phyloP scores from a whole-genome alignment of 768 basidiomycete species.

The Holtermanniella nyarrowii region DNA sequence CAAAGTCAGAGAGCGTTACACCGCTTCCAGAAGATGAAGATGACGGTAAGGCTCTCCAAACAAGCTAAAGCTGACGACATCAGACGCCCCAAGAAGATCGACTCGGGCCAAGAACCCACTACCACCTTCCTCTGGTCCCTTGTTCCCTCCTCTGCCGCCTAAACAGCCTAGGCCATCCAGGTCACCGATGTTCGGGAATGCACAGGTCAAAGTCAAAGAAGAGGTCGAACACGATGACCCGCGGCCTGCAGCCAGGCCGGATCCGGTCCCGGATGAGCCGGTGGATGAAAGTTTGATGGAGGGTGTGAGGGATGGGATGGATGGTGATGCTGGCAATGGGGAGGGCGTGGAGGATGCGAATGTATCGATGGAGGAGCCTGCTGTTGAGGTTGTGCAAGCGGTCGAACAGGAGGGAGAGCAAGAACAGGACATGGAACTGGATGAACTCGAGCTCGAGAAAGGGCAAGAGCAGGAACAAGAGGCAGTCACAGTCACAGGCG shows the following conservation, averaged over 20 bases:
- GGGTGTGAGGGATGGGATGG: too few species aligned
- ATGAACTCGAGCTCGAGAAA: background rate
- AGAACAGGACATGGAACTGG: constrained; percentile 1
- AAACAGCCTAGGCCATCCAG: constrained; percentile 43
- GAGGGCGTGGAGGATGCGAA: constrained; percentile 42
- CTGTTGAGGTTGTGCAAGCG: constrained; percentile 61
- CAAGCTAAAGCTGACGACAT: background rate
- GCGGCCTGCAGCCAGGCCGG: constrained; percentile 13
- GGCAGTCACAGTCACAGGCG: too few species aligned
- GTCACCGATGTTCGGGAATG: constrained; percentile 36
- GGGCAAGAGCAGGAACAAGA: background rate
- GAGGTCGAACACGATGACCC: constrained; percentile 40
- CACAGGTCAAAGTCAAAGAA: constrained; percentile 42
- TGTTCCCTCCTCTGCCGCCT: constrained; percentile 37
- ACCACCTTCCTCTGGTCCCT: constrained; percentile 50
- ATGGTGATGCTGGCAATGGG: constrained; percentile 17
- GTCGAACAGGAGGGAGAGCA: constrained; percentile 50
- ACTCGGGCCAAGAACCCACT: constrained; percentile 42
- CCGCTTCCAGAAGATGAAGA: constrained; percentile 22
- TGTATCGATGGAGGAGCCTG: constrained; percentile 49
- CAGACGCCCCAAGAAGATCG: constrained; percentile 16
- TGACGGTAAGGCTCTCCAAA: constrained; percentile 20
- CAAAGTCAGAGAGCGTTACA: constrained; percentile 18
- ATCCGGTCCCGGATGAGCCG: constrained; percentile 13
- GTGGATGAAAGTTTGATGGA: too few species aligned